Percentiles rank a stretch among this genome's conserved stretches.
phyloP scores from a whole-genome alignment of 495 filamentous ascomycete genomes.

The Oleoguttula mirabilis region DNA sequence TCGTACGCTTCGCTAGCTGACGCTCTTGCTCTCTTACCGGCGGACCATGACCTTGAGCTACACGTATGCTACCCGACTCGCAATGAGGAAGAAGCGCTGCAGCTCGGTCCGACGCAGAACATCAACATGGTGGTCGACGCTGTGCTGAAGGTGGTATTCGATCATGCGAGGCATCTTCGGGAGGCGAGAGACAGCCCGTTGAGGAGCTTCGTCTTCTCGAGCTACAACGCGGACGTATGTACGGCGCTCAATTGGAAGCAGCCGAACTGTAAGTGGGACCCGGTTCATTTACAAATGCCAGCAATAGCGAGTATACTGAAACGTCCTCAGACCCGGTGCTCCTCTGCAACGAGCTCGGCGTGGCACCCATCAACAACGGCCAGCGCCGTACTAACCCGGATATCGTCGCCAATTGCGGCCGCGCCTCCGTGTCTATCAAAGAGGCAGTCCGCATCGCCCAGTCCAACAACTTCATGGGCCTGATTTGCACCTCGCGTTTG shows the following conservation, averaged over 20 bases:
- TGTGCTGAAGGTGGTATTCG: slow-evolving; percentile 74
- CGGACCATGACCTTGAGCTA: slow-evolving; percentile 70
- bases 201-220: slow-evolving; percentile 80
- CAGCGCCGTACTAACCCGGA: slow-evolving; percentile 22
- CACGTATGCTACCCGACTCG: slow-evolving; percentile 72
- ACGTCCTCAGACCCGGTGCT: slow-evolving; percentile 63
- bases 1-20: slow-evolving; percentile 66
- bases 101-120: slow-evolving; percentile 61
- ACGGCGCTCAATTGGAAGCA: slow-evolving; percentile 97
- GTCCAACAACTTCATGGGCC: slow-evolving; percentile 94
- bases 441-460: slow-evolving; percentile 88
- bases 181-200: slow-evolving; percentile 37
- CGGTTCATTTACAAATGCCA: neutral
- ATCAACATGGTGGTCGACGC: slow-evolving; percentile 77
- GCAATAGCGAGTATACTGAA: neutral
- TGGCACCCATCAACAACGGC: slow-evolving; percentile 21
- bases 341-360: slow-evolving; percentile 81
- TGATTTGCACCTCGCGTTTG: slow-evolving; percentile 76
- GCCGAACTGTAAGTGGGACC: slow-evolving; percentile 67
- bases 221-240: slow-evolving; percentile 79
- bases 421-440: slow-evolving; percentile 71
- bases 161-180: slow-evolving; percentile 69
- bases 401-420: slow-evolving; percentile 51
- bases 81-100: slow-evolving; percentile 53
- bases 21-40: slow-evolving; percentile 59